phyloP scores from a whole-genome alignment of 2,329 filamentous ascomycete genomes.

The Malbranchea cinnamomea region DNA sequence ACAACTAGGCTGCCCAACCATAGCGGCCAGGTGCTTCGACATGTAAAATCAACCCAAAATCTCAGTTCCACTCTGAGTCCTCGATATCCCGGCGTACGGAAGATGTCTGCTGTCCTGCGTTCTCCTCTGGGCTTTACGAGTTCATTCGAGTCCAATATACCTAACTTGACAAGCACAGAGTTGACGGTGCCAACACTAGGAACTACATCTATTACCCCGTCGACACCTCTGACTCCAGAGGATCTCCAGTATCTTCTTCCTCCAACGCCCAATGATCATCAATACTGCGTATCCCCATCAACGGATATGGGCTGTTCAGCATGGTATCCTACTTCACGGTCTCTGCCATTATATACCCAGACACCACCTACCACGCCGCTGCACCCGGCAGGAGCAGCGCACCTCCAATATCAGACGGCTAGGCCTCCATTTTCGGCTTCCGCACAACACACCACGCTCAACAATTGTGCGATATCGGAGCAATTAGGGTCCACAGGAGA shows the following conservation, averaged over 20 bases:
- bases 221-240: slow-evolving; percentile 30
- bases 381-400: slow-evolving; percentile 22
- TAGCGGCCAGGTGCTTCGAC: slow-evolving; percentile 26
- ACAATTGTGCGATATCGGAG: slow-evolving; percentile 2
- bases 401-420: slow-evolving; percentile 23
- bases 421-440: slow-evolving; percentile 29
- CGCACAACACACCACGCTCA: slow-evolving; percentile 28
- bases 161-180: slow-evolving; percentile 19
- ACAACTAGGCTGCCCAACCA: slow-evolving; percentile 21
- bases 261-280: slow-evolving; percentile 22
- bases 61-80: slow-evolving; percentile 19
- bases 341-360: slow-evolving; percentile 27
- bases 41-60: slow-evolving; percentile 31
- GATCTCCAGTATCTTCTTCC: slow-evolving; percentile 28
- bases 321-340: slow-evolving; percentile 24
- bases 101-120: slow-evolving; percentile 29
- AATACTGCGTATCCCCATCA: slow-evolving; percentile 24
- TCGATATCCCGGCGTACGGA: slow-evolving; percentile 32
- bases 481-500: background rate
- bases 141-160: slow-evolving; percentile 27
- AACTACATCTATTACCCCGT: slow-evolving; percentile 23
- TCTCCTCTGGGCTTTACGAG: slow-evolving; percentile 32
- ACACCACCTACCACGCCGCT: slow-evolving; percentile 32
- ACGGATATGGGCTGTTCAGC: slow-evolving; percentile 14
- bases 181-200: slow-evolving; percentile 20